phyloP scores from a whole-genome alignment of 208 protist species.

The Trypanosoma conorhini region DNA sequence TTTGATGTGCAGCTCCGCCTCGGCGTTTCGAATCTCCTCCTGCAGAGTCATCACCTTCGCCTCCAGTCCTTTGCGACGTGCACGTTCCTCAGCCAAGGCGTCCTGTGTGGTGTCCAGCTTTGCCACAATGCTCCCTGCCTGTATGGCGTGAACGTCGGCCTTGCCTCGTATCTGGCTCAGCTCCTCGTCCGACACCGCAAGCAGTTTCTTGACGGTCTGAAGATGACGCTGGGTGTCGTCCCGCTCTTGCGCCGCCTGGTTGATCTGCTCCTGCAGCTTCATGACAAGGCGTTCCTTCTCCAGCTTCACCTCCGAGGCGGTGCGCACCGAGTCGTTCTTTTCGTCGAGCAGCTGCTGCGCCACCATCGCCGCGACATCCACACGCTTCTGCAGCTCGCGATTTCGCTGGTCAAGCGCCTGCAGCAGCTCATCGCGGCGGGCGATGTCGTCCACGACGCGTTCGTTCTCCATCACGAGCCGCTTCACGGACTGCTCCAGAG shows the following conservation, averaged over 20 bases:
- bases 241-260: slow-evolving; percentile 32
- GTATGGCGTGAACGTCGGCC: slow-evolving; percentile 49
- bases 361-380: slow-evolving; percentile 52
- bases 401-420: slow-evolving; percentile 53
- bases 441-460: slow-evolving; percentile 38
- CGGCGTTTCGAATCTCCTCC: slow-evolving; percentile 30
- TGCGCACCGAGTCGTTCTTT: slow-evolving; percentile 39
- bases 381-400: slow-evolving; percentile 60
- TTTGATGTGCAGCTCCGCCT: slow-evolving; percentile 42
- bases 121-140: slow-evolving; percentile 35
- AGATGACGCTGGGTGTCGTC: slow-evolving; percentile 79
- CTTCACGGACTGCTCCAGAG: slow-evolving; percentile 57
- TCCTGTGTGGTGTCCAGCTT: slow-evolving; percentile 41
- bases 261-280: slow-evolving; percentile 59
- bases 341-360: slow-evolving; percentile 73
- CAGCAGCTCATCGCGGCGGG: slow-evolving; percentile 52
- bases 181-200: slow-evolving; percentile 59
- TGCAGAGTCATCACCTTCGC: slow-evolving; percentile 37
- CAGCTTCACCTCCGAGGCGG: slow-evolving; percentile 40
- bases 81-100: slow-evolving; percentile 48
- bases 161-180: slow-evolving; percentile 51
- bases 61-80: slow-evolving; percentile 41
- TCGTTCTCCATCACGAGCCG: slow-evolving; percentile 63
- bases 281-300: slow-evolving; percentile 53
- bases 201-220: slow-evolving; percentile 56